phyloP scores from a whole-genome alignment of 441 rosid species.

The Manihot esculenta region DNA sequence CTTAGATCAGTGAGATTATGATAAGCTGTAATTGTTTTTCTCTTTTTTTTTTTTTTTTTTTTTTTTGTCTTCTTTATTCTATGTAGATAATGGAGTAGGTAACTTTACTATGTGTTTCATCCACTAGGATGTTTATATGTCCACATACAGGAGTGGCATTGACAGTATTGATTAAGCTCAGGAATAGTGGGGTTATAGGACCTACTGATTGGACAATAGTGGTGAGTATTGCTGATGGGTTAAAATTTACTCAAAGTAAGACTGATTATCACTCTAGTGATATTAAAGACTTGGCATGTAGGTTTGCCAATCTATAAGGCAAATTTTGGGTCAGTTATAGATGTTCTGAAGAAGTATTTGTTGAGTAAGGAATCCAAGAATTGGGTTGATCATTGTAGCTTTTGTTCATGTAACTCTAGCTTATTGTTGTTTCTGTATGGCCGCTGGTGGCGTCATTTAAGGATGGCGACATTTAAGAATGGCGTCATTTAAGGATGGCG shows the following conservation, averaged over 20 bases:
- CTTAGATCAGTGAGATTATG: no score
- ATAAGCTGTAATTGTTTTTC: no score
- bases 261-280: conserved; percentile 53
- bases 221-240: conserved; percentile 63
- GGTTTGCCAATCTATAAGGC: conserved; percentile 52
- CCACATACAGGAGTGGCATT: conserved; percentile 74
- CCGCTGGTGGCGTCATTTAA: neutral
- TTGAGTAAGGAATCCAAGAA: conserved; percentile 32
- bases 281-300: conserved; percentile 51
- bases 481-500: no score
- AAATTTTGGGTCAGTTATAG: conserved; percentile 64
- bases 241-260: conserved; percentile 63
- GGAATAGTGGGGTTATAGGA: conserved; percentile 49
- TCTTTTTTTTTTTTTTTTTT: no score
- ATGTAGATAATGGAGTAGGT: no score
- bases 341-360: conserved; percentile 53
- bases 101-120: no score
- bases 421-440: neutral
- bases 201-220: conserved; percentile 56
- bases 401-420: conserved; percentile 17
- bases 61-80: no score
- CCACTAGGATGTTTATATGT: conserved; percentile 57
- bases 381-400: conserved; percentile 2
- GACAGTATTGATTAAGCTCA: conserved; percentile 54
- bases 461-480: no score